Evolutionary conservation across 305 asterid genomes (phyloP).

Genomic region (Fraxinus xanthoxyloides): DNA sequence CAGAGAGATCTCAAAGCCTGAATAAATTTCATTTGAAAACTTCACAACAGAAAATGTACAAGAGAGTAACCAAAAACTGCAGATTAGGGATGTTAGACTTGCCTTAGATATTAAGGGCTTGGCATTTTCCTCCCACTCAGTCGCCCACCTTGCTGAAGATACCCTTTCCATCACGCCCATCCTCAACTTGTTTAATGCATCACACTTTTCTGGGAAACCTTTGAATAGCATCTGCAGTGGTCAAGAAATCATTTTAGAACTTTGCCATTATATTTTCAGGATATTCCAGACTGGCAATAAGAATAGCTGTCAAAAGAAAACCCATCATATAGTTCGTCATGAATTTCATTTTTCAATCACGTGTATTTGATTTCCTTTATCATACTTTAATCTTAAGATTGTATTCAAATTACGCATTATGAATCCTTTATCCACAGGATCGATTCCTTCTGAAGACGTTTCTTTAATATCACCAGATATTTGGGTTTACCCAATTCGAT

Average conservation of each 20-base stretch:
- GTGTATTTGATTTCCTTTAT: not conserved
- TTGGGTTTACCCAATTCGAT: not conserved
- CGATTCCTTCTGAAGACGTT: not conserved
- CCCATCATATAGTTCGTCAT: not conserved
- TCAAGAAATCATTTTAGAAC: not conserved
- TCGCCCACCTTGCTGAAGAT: constrained; percentile 70
- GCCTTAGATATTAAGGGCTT: constrained; percentile 71
- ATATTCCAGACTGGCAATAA: not conserved
- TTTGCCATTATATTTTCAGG: not conserved
- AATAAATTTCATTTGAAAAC: not conserved
- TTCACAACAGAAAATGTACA: not conserved
- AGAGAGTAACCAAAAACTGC: not conserved
- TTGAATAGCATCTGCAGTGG: constrained; percentile 66
- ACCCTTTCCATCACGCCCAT: constrained; percentile 58
- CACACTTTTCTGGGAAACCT: constrained; percentile 74
- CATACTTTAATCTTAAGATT: not conserved
- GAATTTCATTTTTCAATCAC: not conserved
- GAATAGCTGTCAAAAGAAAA: not conserved
- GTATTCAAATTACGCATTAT: not conserved
- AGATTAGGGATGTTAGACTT: constrained; percentile 11
- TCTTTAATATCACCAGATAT: not conserved
- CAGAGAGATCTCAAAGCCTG: not conserved
- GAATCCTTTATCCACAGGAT: not conserved
- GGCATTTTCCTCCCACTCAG: constrained; percentile 83
- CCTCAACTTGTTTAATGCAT: constrained; percentile 59